These are phyloP conservation scores for Alternaria arborescens DNA, from an alignment of 2,329 filamentous ascomycete genomes.

Conservation along the genomic window DNA sequence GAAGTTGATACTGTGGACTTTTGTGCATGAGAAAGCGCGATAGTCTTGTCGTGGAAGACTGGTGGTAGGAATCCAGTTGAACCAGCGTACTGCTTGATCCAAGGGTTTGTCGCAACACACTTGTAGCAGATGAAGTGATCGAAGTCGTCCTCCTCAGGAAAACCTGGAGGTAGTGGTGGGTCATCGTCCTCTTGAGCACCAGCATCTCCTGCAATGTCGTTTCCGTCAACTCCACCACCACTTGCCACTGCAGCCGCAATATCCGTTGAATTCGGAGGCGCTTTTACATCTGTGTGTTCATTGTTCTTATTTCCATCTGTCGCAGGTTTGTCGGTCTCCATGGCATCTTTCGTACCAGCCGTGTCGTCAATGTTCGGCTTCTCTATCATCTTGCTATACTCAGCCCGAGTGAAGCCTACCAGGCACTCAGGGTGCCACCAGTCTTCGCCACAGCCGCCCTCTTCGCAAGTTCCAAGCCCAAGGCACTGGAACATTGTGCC, in stretches of 20 bases:
- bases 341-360: constrained; percentile 19
- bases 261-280: constrained; percentile 21
- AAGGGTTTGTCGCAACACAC: constrained; percentile 85
- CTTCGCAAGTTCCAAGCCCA: constrained; percentile 79
- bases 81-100: constrained; percentile 89
- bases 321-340: constrained; percentile 14
- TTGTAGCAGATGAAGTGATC: constrained; percentile 94
- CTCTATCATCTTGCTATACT: constrained; percentile 64
- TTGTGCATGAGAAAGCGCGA: constrained; percentile 23
- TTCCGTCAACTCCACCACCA: constrained; percentile 39
- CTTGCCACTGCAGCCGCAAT: constrained; percentile 31
- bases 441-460: constrained; percentile 92
- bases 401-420: constrained; percentile 78
- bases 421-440: constrained; percentile 98
- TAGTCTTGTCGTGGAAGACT: constrained; percentile 62
- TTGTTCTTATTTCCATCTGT: constrained; percentile 11
- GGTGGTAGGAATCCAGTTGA: constrained; percentile 80
- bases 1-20: constrained; percentile 12
- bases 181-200: constrained; percentile 65
- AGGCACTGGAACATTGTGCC: constrained; percentile 99
- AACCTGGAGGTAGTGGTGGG: constrained; percentile 79
- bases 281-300: constrained; percentile 16
- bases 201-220: constrained; percentile 56
- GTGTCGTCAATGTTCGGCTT: constrained; percentile 29
- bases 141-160: constrained; percentile 88